Evolutionary conservation across 1,284 basidiomycete species (phyloP).

Genomic region (Trichosporon ovoides): DNA sequence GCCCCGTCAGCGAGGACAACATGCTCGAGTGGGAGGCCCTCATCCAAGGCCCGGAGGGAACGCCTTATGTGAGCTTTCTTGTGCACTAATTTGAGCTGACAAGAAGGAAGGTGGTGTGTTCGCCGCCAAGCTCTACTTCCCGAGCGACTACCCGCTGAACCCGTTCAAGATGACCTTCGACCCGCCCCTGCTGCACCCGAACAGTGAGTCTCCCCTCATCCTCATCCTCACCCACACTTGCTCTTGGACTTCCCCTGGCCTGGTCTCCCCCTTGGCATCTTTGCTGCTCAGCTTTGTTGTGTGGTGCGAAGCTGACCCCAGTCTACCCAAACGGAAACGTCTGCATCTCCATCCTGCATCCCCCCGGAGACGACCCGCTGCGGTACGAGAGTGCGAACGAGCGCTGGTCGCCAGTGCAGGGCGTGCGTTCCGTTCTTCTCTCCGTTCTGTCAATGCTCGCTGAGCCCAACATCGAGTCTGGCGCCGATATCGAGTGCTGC

Average conservation of each 20-base stretch:
- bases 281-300: too few species aligned
- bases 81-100: constrained; percentile 5
- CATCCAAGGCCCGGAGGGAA: constrained; percentile 93
- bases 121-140: constrained; percentile 84
- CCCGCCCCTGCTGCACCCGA: constrained; percentile 94
- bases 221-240: too few species aligned
- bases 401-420: constrained; percentile 87
- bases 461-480: constrained; percentile 99
- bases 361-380: constrained; percentile 80
- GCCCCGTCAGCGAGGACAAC: constrained; percentile 82
- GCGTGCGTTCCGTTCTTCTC: constrained; percentile 88
- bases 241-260: too few species aligned
- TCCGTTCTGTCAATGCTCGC: constrained; percentile 98
- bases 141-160: constrained; percentile 84
- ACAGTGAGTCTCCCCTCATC: constrained; percentile 59
- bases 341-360: constrained; percentile 97
- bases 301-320: too few species aligned
- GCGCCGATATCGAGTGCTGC: constrained; percentile 96
- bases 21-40: constrained; percentile 98
- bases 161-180: constrained; percentile 99
- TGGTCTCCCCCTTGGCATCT: too few species aligned
- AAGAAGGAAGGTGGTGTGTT: constrained; percentile 91
- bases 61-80: constrained; percentile 71
- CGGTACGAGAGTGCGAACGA: constrained; percentile 83
- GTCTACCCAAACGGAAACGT: constrained; percentile 89